A percentile compares a stretch with the other conserved stretches of the same genome.
These are phyloP conservation scores for Backusella macrospora DNA, from an alignment of 192 early-diverging fungal species.

Conservation along the genomic window DNA sequence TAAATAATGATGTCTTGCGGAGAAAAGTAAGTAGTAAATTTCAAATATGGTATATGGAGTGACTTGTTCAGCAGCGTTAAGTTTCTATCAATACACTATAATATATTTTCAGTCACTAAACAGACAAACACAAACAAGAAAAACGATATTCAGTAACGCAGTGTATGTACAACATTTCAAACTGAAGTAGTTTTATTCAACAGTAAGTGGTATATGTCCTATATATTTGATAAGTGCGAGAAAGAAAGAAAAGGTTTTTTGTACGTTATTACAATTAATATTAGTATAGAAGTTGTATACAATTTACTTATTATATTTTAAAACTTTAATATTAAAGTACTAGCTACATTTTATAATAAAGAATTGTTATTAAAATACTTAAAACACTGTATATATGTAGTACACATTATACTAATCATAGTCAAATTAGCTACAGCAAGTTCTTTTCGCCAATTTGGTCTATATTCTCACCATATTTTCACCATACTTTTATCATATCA, in stretches of 20 bases:
- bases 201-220: background rate
- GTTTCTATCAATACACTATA: background rate
- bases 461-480: too few species aligned
- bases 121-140: background rate
- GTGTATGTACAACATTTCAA: background rate
- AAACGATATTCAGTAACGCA: background rate
- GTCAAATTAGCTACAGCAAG: too few species aligned
- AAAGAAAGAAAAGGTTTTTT: background rate
- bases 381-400: too few species aligned
- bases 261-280: background rate
- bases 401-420: too few species aligned
- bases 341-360: too few species aligned
- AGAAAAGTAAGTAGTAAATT: background rate
- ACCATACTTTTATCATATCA: too few species aligned
- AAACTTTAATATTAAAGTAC: too few species aligned
- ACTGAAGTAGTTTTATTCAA: background rate
- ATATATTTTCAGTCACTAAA: background rate
- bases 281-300: too few species aligned
- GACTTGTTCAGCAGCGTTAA: background rate
- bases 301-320: too few species aligned
- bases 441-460: too few species aligned
- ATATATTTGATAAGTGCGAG: background rate
- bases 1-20: slow-evolving; percentile 7
- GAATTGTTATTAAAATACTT: too few species aligned
- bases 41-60: slow-evolving; percentile 3